Percentiles rank a stretch among this genome's conserved stretches.
Evolutionary conservation across 2,329 filamentous ascomycete genomes (phyloP).

Genomic region (Fragosphaeria purpurea): DNA sequence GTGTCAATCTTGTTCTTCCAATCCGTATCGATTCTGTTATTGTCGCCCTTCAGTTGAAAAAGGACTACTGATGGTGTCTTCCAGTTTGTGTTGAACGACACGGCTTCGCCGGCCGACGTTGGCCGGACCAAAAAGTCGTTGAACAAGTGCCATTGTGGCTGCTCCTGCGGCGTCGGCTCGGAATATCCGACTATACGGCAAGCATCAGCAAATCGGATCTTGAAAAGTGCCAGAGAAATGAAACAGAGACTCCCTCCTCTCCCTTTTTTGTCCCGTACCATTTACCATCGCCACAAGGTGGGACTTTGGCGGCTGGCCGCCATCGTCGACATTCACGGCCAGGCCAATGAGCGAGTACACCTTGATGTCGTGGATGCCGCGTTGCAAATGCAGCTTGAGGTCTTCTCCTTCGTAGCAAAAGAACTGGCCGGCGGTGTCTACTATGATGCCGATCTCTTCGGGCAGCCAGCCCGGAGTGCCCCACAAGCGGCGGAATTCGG

Average conservation of each 20-base stretch:
- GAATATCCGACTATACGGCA: conserved; percentile 51
- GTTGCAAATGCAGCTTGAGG: conserved; percentile 66
- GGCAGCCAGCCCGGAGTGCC: conserved; percentile 83
- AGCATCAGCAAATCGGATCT: not conserved
- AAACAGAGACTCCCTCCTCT: not conserved
- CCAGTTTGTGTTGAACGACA: conserved; percentile 85
- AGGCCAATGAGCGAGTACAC: conserved; percentile 89
- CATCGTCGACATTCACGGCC: conserved; percentile 81
- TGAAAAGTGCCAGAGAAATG: not conserved
- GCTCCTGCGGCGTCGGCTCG: conserved; percentile 44
- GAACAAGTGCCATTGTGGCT: conserved; percentile 86
- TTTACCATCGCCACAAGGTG: conserved; percentile 90
- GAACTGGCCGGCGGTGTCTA: conserved; percentile 74
- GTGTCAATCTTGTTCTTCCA: conserved; percentile 85
- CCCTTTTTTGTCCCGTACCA: conserved; percentile 35
- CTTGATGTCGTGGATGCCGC: conserved; percentile 68
- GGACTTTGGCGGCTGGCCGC: conserved; percentile 65
- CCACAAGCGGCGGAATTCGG: conserved; percentile 75
- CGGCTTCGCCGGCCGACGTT: conserved; percentile 62
- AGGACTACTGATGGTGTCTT: conserved; percentile 82
- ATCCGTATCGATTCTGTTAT: conserved; percentile 71
- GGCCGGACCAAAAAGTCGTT: conserved; percentile 93
- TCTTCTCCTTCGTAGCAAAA: conserved; percentile 93
- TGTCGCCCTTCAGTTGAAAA: conserved; percentile 72
- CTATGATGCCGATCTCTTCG: conserved; percentile 84